A percentile compares a stretch with the other conserved stretches of the same genome.
These are phyloP conservation scores for Ophiostoma sp. DNA, from an alignment of 2,329 filamentous ascomycete species.

Conservation along the genomic window DNA sequence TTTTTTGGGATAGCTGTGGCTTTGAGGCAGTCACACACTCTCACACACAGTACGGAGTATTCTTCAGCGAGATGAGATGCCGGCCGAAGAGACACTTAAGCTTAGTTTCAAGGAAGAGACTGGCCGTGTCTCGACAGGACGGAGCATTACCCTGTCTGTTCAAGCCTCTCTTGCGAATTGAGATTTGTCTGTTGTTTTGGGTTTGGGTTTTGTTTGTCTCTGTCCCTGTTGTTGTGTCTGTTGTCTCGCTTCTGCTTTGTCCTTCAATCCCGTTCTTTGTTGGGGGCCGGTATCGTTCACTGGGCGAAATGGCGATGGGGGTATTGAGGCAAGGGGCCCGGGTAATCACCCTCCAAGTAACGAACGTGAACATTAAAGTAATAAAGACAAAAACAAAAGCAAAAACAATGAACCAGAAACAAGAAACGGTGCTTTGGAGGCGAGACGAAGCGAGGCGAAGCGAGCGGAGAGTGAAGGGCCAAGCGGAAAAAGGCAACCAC, in stretches of 20 bases:
- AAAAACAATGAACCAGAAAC: not conserved
- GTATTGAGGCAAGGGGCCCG: not conserved
- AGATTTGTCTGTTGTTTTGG: slow-evolving; percentile 1
- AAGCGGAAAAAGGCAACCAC: slow-evolving; percentile 7
- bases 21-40: too few species aligned
- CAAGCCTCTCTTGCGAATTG: not conserved
- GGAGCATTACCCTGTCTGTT: slow-evolving; percentile 3
- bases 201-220: not conserved
- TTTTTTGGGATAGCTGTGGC: too few species aligned
- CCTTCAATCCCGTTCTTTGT: not conserved
- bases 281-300: not conserved
- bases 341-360: too few species aligned
- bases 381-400: not conserved
- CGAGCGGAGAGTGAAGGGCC: slow-evolving; percentile 3
- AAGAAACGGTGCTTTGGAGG: slow-evolving; percentile 6
- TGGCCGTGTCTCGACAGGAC: not conserved
- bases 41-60: too few species aligned
- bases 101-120: too few species aligned
- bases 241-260: too few species aligned
- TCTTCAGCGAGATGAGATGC: too few species aligned
- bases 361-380: not conserved
- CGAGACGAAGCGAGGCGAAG: slow-evolving; percentile 13
- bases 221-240: not conserved
- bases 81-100: too few species aligned
- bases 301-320: not conserved